Percentiles rank a stretch among this genome's conserved stretches.
Evolutionary conservation across 192 early-diverging fungal species (phyloP).

Genomic region (Coemansia brasiliensis): DNA sequence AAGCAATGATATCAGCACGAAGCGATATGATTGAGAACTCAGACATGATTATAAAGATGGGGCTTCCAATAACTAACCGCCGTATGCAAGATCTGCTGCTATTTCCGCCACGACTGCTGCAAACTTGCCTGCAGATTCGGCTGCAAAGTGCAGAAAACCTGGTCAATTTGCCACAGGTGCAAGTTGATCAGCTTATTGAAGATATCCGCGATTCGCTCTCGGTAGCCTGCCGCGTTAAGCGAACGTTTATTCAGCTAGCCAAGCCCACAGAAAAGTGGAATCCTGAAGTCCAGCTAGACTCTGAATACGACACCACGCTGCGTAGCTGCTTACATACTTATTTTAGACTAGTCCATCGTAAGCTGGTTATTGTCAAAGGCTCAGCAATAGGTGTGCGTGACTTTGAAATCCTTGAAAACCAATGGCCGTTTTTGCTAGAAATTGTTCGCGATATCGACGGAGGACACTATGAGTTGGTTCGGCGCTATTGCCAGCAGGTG

Average conservation of each 20-base stretch:
- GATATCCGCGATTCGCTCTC: constrained; percentile 72
- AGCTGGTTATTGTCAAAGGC: constrained; percentile 62
- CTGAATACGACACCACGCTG: constrained; percentile 71
- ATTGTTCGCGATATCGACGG: constrained; percentile 72
- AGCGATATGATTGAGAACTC: constrained; percentile 69
- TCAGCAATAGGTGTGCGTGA: constrained; percentile 63
- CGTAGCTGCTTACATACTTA: constrained; percentile 74
- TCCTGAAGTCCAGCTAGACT: constrained; percentile 60
- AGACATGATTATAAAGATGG: constrained; percentile 64
- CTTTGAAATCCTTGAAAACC: constrained; percentile 77
- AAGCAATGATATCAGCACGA: constrained; percentile 64
- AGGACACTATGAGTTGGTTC: constrained; percentile 70
- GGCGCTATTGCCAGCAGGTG: constrained; percentile 69
- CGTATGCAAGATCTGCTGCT: constrained; percentile 69
- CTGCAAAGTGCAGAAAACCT: constrained; percentile 63
- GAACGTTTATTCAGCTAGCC: constrained; percentile 65
- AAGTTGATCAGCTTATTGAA: constrained; percentile 78
- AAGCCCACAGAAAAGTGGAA: constrained; percentile 67
- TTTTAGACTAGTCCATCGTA: constrained; percentile 75
- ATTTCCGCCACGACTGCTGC: constrained; percentile 79
- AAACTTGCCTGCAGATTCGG: constrained; percentile 76
- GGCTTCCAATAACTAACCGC: constrained; percentile 66
- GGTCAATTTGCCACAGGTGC: constrained; percentile 33
- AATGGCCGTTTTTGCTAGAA: constrained; percentile 77
- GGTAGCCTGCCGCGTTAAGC: constrained; percentile 72